Evolutionary conservation across 2,329 filamentous ascomycete genomes (phyloP).

Genomic region (Nemania bipapillata): DNA sequence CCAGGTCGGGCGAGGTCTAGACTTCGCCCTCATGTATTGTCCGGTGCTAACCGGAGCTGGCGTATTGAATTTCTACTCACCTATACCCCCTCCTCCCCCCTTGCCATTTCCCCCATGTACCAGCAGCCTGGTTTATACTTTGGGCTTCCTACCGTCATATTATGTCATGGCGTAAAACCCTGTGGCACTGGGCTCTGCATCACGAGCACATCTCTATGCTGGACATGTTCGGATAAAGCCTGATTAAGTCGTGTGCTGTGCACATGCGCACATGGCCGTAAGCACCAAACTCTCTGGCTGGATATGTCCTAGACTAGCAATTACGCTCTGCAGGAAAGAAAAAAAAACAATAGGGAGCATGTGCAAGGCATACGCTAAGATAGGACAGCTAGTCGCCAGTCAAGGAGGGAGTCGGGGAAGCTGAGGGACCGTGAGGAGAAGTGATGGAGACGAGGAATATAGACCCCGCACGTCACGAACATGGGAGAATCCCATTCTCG

Average conservation of each 20-base stretch:
- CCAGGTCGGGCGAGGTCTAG: not conserved
- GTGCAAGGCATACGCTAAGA: too few relatives aligned
- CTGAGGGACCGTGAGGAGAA: not conserved
- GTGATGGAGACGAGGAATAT: not conserved
- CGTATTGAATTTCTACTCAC: not conserved
- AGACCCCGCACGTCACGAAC: conserved; percentile 18
- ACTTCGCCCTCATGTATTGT: not conserved
- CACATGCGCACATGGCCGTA: not conserved
- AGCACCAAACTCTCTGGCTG: not conserved
- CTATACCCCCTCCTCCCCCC: not conserved
- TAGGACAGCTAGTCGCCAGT: too few relatives aligned
- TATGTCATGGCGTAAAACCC: not conserved
- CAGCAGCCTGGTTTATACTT: not conserved
- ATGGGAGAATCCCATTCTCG: conserved; percentile 38
- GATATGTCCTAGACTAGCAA: not conserved
- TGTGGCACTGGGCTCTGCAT: not conserved
- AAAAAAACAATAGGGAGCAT: too few relatives aligned
- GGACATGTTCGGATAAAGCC: not conserved
- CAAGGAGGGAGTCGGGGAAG: not conserved
- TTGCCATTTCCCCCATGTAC: not conserved
- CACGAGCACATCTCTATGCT: not conserved
- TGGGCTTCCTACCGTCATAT: not conserved
- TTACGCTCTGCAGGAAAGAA: not conserved
- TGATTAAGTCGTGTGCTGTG: not conserved
- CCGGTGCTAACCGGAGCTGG: conserved; percentile 1